Base-by-base conservation (phyloP, 345 rosid genomes). In the Gossypium bickii region DNA sequence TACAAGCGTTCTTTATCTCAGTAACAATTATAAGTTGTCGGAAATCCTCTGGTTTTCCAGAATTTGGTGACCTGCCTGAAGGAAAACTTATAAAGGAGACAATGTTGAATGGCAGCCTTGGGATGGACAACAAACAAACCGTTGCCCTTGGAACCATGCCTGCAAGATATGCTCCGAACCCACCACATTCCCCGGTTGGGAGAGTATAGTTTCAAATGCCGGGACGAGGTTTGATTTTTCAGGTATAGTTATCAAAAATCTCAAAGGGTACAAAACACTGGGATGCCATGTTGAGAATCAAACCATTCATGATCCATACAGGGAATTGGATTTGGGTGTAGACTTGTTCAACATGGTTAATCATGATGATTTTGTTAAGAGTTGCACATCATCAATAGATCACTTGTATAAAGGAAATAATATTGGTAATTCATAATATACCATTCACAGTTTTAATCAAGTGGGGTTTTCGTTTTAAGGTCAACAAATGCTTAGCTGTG, bases 141-240 rank as follows among this genome's bases (percentile, higher is more conserved):
- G 34, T 12, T n/a, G 43, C 43, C 16, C 60, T 22, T 0, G 79
- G 74, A 48, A 71, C 81, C 70, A 59, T 80, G 53, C 83, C 89
- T 48, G 60, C 76, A 9, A 92, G 76, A 70, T 90, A 86, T 75
- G 80, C 90, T 65, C 84, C 94, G 25, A 76, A 81, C 82, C 97
- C 97, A 7, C 97, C 97, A 7, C 83, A 79, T 78, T 94, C 98
- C 67, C 97, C 98, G 0, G 89, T 89, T 3, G 97, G 94, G 67
- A 88, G 98, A 65, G 94, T 86, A 41, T 94, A 84, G 81, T 47
- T 48, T 61, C 68, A 1, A 68, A 24, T 57, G 69, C 41, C 52
- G 71, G 49, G 49, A 56, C 38, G 17, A 69, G 15, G 25, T 74
- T 81, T 45, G 67, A 47, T 16, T 69, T 34, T 6, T 51, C 63